Evolutionary conservation across 1,284 basidiomycete genomes (phyloP).

Genomic region (Sporisorium sorghi): DNA sequence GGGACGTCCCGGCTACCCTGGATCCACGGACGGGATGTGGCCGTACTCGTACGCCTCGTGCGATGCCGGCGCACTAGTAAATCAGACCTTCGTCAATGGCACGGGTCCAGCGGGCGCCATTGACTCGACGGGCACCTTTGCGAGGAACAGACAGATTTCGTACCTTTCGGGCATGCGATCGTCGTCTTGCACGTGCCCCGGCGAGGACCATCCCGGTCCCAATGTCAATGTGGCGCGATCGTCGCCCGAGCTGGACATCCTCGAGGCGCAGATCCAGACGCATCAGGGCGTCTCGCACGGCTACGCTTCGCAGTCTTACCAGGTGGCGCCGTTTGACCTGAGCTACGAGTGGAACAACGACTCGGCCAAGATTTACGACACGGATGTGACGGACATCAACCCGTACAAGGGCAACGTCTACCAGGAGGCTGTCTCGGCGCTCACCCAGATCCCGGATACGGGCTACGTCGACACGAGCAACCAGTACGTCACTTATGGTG

Average conservation of each 20-base stretch:
- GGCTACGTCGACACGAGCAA: slow-evolving; percentile 51
- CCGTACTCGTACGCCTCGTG: slow-evolving; percentile 70
- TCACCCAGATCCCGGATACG: slow-evolving; percentile 59
- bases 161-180: slow-evolving; percentile 48
- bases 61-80: slow-evolving; percentile 62
- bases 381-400: slow-evolving; percentile 54
- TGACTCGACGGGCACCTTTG: slow-evolving; percentile 35
- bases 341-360: slow-evolving; percentile 60
- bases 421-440: slow-evolving; percentile 68
- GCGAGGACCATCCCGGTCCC: slow-evolving; percentile 65
- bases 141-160: slow-evolving; percentile 37
- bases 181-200: slow-evolving; percentile 60
- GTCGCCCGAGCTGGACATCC: slow-evolving; percentile 68
- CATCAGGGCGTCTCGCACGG: slow-evolving; percentile 51
- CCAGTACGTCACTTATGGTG: slow-evolving; percentile 56
- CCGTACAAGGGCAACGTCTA: slow-evolving; percentile 62
- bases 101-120: slow-evolving; percentile 58
- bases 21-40: slow-evolving; percentile 67
- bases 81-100: slow-evolving; percentile 58
- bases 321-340: slow-evolving; percentile 67
- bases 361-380: slow-evolving; percentile 49
- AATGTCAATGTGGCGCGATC: slow-evolving; percentile 64
- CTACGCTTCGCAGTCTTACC: slow-evolving; percentile 65
- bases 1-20: slow-evolving; percentile 65
- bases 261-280: slow-evolving; percentile 73